Evolutionary conservation across 352 stramenopile species (phyloP), one percentile per base, ranked within the genome.

Genomic region (Globisporangium cederbergense): DNA sequence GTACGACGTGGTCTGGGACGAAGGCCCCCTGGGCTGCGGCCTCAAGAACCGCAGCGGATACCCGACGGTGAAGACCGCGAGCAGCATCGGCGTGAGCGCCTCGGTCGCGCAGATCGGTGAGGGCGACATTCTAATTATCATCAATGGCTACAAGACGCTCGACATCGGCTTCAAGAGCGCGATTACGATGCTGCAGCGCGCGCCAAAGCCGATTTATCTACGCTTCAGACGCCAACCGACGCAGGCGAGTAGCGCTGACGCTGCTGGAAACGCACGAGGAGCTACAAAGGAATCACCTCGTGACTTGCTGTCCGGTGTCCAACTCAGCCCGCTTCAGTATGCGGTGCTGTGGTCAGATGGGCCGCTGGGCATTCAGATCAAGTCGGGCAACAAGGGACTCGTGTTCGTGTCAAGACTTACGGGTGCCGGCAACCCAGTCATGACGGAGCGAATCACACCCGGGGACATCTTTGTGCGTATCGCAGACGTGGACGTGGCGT

Each of bases 291-390:
- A 18, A 11, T 18, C 34, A 28, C 4, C 32, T 36, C 52, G 59
- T 30, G 59, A 65, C 1, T 32, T 45, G 46, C 36, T 6, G n/a
- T 22, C 52, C 50, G 22, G 42, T 56, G 22, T 11, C 42, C 59
- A 50, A 25, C 56, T 74, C 18, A 47, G 50, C 4, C 69, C 76
- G 3, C 74, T 66, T 32, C 82, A 94, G 65, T 96, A 94, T 70
- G 77, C 79, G 7, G 77, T 96, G 14, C 55, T 90, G 20, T 96
- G 87, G 87, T 68, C 75, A 20, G 79, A 90, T 6, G 87, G 87
- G 1, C 81, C 86, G 4, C 75, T 96, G 5, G 87, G 87, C 10
- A 89, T 96, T 58, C 85, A 93, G 66, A 93, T 96, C 60, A 91
- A 88, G 38, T 79, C 76, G 20, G 88, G 79, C 3, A 77, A 65